phyloP scores from a whole-genome alignment of 371 early-diverging fungal species.

The Lichtheimia ornata region DNA sequence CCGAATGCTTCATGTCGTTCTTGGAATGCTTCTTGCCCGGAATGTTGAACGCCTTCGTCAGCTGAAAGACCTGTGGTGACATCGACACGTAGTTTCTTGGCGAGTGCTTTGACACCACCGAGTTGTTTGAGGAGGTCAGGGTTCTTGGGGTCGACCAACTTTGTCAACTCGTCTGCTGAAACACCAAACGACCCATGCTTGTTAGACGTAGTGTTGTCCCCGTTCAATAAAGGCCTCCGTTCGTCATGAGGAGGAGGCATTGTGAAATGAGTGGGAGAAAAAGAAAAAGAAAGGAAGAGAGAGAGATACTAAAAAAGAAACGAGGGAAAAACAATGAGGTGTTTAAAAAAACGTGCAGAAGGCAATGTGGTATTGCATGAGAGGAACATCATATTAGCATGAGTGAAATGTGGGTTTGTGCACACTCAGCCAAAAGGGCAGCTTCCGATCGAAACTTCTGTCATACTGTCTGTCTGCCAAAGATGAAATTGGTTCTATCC shows the following conservation, averaged over 20 bases:
- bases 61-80: slow-evolving; percentile 62
- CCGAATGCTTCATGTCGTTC: slow-evolving; percentile 76
- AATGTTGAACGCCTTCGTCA: slow-evolving; percentile 55
- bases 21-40: slow-evolving; percentile 50
- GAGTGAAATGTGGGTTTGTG: too few relatives aligned
- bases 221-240: slow-evolving; percentile 30
- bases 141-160: slow-evolving; percentile 74
- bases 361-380: too few relatives aligned
- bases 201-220: slow-evolving; percentile 3
- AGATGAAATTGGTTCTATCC: too few relatives aligned
- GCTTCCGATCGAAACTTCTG: too few relatives aligned
- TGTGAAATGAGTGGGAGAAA: slow-evolving; percentile 8
- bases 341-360: not conserved
- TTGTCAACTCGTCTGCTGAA: slow-evolving; percentile 46
- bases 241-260: slow-evolving; percentile 27
- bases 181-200: slow-evolving; percentile 42
- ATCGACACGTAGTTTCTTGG: slow-evolving; percentile 66
- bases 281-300: slow-evolving; percentile 15
- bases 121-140: slow-evolving; percentile 60
- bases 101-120: slow-evolving; percentile 67
- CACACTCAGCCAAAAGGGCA: too few relatives aligned
- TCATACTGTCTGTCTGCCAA: too few relatives aligned
- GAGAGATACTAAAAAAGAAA: slow-evolving; percentile 12
- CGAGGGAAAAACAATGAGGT: slow-evolving; percentile 4
- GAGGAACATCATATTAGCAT: too few relatives aligned